These are phyloP conservation scores for Tetrahymena thermophila DNA, from an alignment of 73 alveolate genomes.

Conservation along the genomic window DNA sequence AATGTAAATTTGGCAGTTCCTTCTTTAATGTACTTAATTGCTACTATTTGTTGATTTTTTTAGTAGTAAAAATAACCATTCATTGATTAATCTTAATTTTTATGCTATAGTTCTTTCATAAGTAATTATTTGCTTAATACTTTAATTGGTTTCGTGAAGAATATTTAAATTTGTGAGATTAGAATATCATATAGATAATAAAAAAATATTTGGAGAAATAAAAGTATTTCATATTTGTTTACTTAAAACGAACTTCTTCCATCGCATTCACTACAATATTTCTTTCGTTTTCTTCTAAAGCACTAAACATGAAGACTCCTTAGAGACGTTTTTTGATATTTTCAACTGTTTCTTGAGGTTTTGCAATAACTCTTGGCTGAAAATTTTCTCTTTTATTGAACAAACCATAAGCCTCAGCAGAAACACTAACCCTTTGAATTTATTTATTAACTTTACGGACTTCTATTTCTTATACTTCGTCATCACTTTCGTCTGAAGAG, in stretches of 20 bases:
- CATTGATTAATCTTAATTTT: too few species aligned
- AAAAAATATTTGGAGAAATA: not conserved
- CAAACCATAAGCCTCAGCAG: conserved; percentile 71
- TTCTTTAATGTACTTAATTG: too few species aligned
- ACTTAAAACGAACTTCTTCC: conserved; percentile 48
- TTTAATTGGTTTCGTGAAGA: not conserved
- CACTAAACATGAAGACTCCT: conserved; percentile 52
- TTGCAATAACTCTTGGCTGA: conserved; percentile 55
- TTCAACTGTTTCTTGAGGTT: conserved; percentile 49
- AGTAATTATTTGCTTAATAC: too few species aligned
- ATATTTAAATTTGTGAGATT: not conserved
- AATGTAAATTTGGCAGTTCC: not conserved
- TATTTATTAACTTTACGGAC: conserved; percentile 10
- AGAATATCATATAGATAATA: not conserved
- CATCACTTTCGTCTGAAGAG: conserved; percentile 23
- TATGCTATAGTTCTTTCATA: too few species aligned
- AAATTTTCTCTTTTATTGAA: conserved; percentile 56
- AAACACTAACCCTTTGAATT: conserved; percentile 47
- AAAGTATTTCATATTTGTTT: not conserved
- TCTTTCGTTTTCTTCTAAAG: conserved; percentile 55
- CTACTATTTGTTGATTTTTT: too few species aligned
- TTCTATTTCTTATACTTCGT: conserved; percentile 12
- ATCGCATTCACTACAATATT: conserved; percentile 64
- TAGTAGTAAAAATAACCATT: too few species aligned
- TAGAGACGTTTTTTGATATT: conserved; percentile 55